These are phyloP conservation scores for Carpinus viminea DNA, from an alignment of 306 rosid genomes.

Conservation along the genomic window DNA sequence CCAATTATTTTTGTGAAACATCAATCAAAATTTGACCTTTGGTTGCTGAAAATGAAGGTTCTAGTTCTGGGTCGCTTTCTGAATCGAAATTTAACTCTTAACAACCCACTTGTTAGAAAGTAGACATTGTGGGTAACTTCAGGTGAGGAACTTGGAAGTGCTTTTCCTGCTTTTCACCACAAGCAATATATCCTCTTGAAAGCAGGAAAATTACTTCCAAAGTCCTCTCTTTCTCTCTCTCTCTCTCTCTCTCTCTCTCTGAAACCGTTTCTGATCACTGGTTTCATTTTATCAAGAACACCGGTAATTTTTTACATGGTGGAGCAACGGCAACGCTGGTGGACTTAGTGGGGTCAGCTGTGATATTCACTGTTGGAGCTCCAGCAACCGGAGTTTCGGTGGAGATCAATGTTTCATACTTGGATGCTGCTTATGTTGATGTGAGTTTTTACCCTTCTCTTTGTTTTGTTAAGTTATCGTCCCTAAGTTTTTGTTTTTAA, in stretches of 20 bases:
- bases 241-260: neutral
- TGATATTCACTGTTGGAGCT: slow-evolving; percentile 53
- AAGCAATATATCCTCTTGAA: neutral
- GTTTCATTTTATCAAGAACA: slow-evolving; percentile 38
- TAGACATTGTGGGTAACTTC: neutral
- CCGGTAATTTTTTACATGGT: slow-evolving; percentile 73
- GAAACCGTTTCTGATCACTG: neutral
- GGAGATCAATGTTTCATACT: slow-evolving; percentile 73
- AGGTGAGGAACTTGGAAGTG: neutral
- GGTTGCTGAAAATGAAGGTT: neutral
- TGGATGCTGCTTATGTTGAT: slow-evolving; percentile 78
- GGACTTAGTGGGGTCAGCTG: slow-evolving; percentile 79
- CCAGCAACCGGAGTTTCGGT: slow-evolving; percentile 61
- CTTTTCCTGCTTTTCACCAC: neutral
- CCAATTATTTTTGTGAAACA: neutral
- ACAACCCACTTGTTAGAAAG: neutral
- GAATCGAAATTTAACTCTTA: neutral
- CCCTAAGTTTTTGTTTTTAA: neutral
- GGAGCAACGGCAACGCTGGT: slow-evolving; percentile 86
- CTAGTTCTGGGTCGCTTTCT: neutral
- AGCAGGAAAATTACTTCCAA: neutral
- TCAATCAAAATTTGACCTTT: neutral
- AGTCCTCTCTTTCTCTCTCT: neutral
- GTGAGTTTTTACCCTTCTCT: slow-evolving; percentile 36
- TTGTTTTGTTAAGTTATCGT: neutral